Conservation (phyloP, 495 filamentous ascomycete species). For the Gamarada debralockiae region DNA sequence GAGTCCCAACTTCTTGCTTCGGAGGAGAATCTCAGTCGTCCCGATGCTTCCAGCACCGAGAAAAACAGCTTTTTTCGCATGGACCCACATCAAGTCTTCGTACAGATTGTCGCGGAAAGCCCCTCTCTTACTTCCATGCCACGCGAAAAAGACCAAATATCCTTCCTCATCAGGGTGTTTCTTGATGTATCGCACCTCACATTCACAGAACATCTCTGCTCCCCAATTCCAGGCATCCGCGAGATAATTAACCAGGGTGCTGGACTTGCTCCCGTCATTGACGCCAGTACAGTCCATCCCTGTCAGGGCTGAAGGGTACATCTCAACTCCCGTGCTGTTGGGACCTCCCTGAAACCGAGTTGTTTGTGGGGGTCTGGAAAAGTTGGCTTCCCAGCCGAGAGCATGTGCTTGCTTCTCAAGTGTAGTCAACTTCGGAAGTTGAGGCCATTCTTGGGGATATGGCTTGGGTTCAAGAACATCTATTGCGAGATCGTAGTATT, state of each 20-base stretch:
- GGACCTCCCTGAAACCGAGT: conserved; percentile 56
- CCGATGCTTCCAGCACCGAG: conserved; percentile 58
- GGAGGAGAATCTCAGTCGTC: conserved; percentile 63
- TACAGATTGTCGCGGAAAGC: conserved; percentile 53
- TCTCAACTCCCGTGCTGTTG: conserved; percentile 58
- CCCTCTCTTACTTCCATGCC: conserved; percentile 56
- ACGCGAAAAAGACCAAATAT: conserved; percentile 62
- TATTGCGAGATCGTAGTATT: conserved; percentile 54
- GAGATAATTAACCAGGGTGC: conserved; percentile 61
- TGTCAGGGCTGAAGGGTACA: conserved; percentile 54
- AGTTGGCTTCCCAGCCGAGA: conserved; percentile 47
- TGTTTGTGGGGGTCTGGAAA: conserved; percentile 54
- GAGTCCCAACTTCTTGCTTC: conserved; percentile 56
- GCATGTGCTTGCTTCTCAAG: conserved; percentile 50
- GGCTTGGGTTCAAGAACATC: conserved; percentile 53
- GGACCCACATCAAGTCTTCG: conserved; percentile 65
- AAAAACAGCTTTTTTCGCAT: conserved; percentile 56
- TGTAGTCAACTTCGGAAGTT: conserved; percentile 51
- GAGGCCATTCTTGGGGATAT: conserved; percentile 55
- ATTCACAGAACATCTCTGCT: conserved; percentile 69
- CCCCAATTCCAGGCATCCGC: conserved; percentile 76
- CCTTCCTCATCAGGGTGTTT: conserved; percentile 44
- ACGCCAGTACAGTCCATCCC: conserved; percentile 61
- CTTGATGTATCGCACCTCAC: conserved; percentile 63
- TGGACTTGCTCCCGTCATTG: conserved; percentile 66